Percentiles rank a stretch among this genome's conserved stretches.
phyloP scores from a whole-genome alignment of 176 grass and related monocot species.

The Aegilops longissima region DNA sequence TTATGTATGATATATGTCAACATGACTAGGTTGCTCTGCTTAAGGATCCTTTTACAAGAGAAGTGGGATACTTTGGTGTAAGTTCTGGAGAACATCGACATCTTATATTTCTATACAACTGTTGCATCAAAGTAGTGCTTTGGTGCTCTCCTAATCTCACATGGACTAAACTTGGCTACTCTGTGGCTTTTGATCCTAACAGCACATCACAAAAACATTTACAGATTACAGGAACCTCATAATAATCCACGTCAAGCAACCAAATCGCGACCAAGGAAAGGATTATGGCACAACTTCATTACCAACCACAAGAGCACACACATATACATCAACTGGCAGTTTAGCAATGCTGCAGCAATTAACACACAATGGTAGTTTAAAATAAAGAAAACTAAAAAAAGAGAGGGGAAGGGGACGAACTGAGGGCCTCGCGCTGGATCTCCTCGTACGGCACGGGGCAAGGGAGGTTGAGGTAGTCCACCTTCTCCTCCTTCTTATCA shows the following conservation, averaged over 20 bases:
- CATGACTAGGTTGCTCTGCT: background rate
- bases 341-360: conserved; percentile 34
- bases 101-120: background rate
- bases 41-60: background rate
- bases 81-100: background rate
- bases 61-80: background rate
- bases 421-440: conserved; percentile 99
- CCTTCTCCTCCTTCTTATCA: conserved; percentile 50
- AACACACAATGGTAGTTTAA: background rate
- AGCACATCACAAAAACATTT: background rate
- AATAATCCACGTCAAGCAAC: background rate
- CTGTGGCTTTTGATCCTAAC: conserved; percentile 7
- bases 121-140: background rate
- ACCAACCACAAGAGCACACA: background rate
- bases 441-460: conserved; percentile 93
- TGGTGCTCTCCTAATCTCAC: background rate
- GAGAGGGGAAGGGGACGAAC: conserved; percentile 34
- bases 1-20: background rate
- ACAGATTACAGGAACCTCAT: background rate
- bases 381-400: conserved; percentile 3
- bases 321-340: background rate
- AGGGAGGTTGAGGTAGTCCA: conserved; percentile 92
- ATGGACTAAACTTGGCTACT: background rate
- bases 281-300: background rate
- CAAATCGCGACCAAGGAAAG: conserved; percentile 13